Percentiles rank a stretch among this genome's conserved stretches.
Conservation (phyloP, 805 yeast genomes). For the Millerago galiae region DNA sequence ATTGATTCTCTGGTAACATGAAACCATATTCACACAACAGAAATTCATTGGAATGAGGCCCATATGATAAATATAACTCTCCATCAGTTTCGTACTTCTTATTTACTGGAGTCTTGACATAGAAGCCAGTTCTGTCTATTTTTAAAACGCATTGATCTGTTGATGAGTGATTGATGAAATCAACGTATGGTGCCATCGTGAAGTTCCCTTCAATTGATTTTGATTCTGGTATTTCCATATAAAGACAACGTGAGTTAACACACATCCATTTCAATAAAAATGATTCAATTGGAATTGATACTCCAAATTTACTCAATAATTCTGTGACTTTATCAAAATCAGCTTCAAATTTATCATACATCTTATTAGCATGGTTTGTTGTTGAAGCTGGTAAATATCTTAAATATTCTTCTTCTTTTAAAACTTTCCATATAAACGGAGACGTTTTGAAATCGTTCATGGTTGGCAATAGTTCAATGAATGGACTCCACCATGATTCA, state of each 20-base stretch:
- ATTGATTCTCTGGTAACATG: slow-evolving; percentile 45
- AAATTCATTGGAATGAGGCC: slow-evolving; percentile 83
- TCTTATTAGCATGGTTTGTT: slow-evolving; percentile 32
- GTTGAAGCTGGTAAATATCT: slow-evolving; percentile 41
- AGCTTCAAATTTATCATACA: slow-evolving; percentile 32
- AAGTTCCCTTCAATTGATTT: slow-evolving; percentile 55
- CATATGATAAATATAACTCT: slow-evolving; percentile 73
- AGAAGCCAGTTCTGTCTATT: slow-evolving; percentile 43
- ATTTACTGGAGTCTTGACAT: slow-evolving; percentile 34
- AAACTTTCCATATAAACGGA: slow-evolving; percentile 58
- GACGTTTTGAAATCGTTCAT: slow-evolving; percentile 43
- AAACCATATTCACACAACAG: slow-evolving; percentile 87
- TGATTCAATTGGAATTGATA: not conserved
- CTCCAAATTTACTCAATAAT: slow-evolving; percentile 9
- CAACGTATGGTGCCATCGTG: slow-evolving; percentile 89
- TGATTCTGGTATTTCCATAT: slow-evolving; percentile 57
- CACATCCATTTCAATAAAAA: slow-evolving; percentile 77
- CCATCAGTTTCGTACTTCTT: slow-evolving; percentile 31
- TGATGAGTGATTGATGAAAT: slow-evolving; percentile 69
- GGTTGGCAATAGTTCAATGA: slow-evolving; percentile 58
- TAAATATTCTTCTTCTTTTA: slow-evolving; percentile 24
- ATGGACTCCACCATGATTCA: slow-evolving; percentile 61
- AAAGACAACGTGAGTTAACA: slow-evolving; percentile 87
- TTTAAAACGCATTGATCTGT: slow-evolving; percentile 46
- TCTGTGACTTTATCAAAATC: slow-evolving; percentile 28